Conservation (phyloP, 768 basidiomycete genomes). For the Boletales sp. region DNA sequence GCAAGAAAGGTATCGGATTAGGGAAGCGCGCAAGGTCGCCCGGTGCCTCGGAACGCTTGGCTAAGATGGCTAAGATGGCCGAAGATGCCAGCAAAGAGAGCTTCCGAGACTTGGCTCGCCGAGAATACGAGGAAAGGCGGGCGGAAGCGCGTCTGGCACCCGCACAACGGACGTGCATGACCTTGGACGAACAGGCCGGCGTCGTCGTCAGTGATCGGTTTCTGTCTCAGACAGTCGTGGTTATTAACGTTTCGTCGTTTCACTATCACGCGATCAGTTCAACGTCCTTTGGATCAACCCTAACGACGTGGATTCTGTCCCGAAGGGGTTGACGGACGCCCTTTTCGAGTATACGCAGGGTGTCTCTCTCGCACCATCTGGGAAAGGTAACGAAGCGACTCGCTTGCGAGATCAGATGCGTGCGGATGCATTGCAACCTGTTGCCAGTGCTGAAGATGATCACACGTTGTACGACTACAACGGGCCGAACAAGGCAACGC, state of each 20-base stretch:
- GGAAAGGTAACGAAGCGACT: slow-evolving; percentile 27
- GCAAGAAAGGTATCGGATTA: slow-evolving; percentile 72
- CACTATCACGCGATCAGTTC: slow-evolving; percentile 46
- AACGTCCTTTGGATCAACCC: slow-evolving; percentile 81
- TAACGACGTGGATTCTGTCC: slow-evolving; percentile 59
- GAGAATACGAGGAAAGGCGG: slow-evolving; percentile 72
- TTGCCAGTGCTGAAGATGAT: slow-evolving; percentile 34
- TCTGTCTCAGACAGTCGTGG: not conserved
- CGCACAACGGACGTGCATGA: slow-evolving; percentile 70
- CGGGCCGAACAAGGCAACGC: slow-evolving; percentile 16
- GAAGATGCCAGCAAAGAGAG: slow-evolving; percentile 50
- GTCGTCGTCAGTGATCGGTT: slow-evolving; percentile 38
- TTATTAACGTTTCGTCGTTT: slow-evolving; percentile 4
- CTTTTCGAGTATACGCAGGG: slow-evolving; percentile 40
- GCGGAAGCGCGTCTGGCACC: slow-evolving; percentile 68
- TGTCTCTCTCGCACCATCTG: slow-evolving; percentile 4
- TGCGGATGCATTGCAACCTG: slow-evolving; percentile 61
- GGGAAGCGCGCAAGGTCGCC: slow-evolving; percentile 70
- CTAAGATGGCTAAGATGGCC: slow-evolving; percentile 66
- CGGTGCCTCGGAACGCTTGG: slow-evolving; percentile 55
- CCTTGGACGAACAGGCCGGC: slow-evolving; percentile 71
- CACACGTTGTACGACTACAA: slow-evolving; percentile 22
- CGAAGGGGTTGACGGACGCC: slow-evolving; percentile 58
- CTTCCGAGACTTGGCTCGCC: slow-evolving; percentile 67
- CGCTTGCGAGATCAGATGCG: slow-evolving; percentile 75